These are phyloP conservation scores for Candida sanyiensis DNA, from an alignment of 805 yeast species.

Conservation along the genomic window DNA sequence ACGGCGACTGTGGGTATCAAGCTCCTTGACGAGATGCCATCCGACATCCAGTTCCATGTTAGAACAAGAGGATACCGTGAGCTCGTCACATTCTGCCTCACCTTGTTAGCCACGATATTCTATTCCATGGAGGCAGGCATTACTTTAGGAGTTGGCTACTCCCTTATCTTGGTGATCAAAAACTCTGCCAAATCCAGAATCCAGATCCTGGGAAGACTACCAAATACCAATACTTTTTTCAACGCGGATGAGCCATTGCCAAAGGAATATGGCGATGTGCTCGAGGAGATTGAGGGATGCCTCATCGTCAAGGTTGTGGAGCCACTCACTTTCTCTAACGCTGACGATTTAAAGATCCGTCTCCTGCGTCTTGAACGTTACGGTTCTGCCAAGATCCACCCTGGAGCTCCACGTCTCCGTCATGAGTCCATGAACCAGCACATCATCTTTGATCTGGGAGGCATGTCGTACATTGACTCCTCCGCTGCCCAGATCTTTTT, in stretches of 20 bases:
- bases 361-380: slow-evolving; percentile 67
- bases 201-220: slow-evolving; percentile 70
- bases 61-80: slow-evolving; percentile 73
- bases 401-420: slow-evolving; percentile 57
- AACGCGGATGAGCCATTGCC: slow-evolving; percentile 63
- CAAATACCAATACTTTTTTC: slow-evolving; percentile 54
- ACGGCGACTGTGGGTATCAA: slow-evolving; percentile 74
- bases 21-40: slow-evolving; percentile 78
- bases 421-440: slow-evolving; percentile 42
- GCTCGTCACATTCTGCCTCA: slow-evolving; percentile 58
- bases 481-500: slow-evolving; percentile 68
- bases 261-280: slow-evolving; percentile 20
- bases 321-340: slow-evolving; percentile 82
- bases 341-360: slow-evolving; percentile 66
- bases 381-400: slow-evolving; percentile 72
- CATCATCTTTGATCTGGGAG: slow-evolving; percentile 71
- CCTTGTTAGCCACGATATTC: slow-evolving; percentile 56
- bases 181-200: slow-evolving; percentile 79
- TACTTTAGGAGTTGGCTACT: slow-evolving; percentile 77
- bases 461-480: slow-evolving; percentile 77
- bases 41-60: slow-evolving; percentile 69
- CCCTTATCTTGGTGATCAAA: slow-evolving; percentile 70
- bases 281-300: slow-evolving; percentile 59
- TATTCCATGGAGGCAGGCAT: slow-evolving; percentile 88
- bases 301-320: slow-evolving; percentile 79